A percentile compares a stretch with the other conserved stretches of the same genome.
Evolutionary conservation across 2,329 filamentous ascomycete genomes (phyloP).

Genomic region (Scytalidium sp.): DNA sequence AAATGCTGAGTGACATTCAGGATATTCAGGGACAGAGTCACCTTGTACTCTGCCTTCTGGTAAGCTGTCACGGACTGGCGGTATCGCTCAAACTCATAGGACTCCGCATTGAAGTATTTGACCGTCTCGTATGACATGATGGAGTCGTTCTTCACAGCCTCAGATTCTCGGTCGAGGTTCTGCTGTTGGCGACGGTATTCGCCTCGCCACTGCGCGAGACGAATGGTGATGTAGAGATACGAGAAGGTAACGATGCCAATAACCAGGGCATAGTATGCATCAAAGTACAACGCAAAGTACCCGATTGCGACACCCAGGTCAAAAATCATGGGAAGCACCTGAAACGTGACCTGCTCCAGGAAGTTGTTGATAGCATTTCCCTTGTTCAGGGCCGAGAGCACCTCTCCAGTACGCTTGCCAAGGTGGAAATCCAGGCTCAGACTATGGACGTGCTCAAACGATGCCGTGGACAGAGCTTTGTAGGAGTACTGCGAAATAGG

Average conservation of each 20-base stretch:
- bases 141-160: slow-evolving; percentile 97
- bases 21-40: slow-evolving; percentile 71
- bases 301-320: slow-evolving; percentile 83
- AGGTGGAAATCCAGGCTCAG: slow-evolving; percentile 96
- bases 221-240: slow-evolving; percentile 94
- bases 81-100: slow-evolving; percentile 75
- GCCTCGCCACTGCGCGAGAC: slow-evolving; percentile 89
- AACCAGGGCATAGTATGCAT: slow-evolving; percentile 86
- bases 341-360: slow-evolving; percentile 93
- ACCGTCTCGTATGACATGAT: slow-evolving; percentile 98
- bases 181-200: slow-evolving; percentile 92
- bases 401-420: slow-evolving; percentile 93
- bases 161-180: slow-evolving; percentile 90
- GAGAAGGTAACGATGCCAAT: slow-evolving; percentile 90
- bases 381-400: slow-evolving; percentile 92
- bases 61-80: slow-evolving; percentile 67
- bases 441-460: slow-evolving; percentile 95
- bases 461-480: slow-evolving; percentile 86
- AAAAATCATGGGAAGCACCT: slow-evolving; percentile 90
- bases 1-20: slow-evolving; percentile 81
- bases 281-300: slow-evolving; percentile 76
- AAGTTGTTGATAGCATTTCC: slow-evolving; percentile 96
- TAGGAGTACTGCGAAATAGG: slow-evolving; percentile 97
- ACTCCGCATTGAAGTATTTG: slow-evolving; percentile 85
- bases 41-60: slow-evolving; percentile 72